Base-by-base conservation (phyloP, 2,329 filamentous ascomycete genomes). In the Nemania serpens region DNA sequence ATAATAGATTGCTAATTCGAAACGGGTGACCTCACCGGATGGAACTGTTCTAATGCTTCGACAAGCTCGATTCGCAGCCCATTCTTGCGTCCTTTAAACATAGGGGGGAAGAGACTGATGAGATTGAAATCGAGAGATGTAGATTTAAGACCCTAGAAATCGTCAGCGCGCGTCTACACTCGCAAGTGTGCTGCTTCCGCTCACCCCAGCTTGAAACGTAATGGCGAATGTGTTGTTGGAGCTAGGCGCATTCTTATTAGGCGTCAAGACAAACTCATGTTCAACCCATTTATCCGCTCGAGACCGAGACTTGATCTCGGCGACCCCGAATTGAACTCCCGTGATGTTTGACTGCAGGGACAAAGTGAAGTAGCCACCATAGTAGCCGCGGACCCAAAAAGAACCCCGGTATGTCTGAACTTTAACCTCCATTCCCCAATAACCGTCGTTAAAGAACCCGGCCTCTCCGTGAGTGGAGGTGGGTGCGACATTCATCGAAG, bases 61-160 rank as follows among this genome's bases (percentile, higher is more conserved):
- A 81, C 82, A 52, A 88, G 73, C 52, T 88, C 84, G 9, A 79
- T 72, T 5, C 85, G 76, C 42, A 87, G 74, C 0, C 87, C 87
- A 66, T 89, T 89, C 48, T 78, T 74, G 45, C 82, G 78, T 61
- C 78, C 75, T 64, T 86, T 86, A 71, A 82, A 87, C 0, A 84
- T 87, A 0, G 83, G 82, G 2, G 84, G 85, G 73, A 87, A 88
- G 13, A 88, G 68, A 58, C 82, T 84, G 69, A 87, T 82, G 18
- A 87, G 69, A 67, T 84, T 83, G 58, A 87, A 85, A 69, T 86
- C 79, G 1, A 87, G 74, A 3, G 78, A 79, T 4, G 75, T 75
- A 4, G 75, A 73, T 20, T 71, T 64, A 18, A 73, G 73, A 6
- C 75, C 75, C 70, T 79, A 39, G 1, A 22, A 49, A 36, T 20